phyloP scores from a whole-genome alignment of 331 rosid genomes.

The Quercus tomentella region DNA sequence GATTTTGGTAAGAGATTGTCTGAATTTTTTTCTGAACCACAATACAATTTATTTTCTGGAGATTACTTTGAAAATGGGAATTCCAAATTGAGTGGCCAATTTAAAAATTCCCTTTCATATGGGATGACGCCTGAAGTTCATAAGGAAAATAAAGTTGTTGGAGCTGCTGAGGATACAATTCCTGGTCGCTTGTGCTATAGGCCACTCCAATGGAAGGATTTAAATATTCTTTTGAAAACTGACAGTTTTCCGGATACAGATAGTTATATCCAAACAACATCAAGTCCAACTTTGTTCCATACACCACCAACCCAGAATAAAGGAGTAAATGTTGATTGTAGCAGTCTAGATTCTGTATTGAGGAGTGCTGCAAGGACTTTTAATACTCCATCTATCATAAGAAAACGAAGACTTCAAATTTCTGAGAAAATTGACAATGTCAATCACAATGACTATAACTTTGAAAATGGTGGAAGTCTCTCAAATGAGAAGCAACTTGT shows the following conservation, averaged over 20 bases:
- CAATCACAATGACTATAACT: not conserved
- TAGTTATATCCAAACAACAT: not conserved
- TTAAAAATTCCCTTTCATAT: not conserved
- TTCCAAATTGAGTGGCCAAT: not conserved
- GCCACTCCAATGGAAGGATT: not conserved
- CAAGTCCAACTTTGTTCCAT: not conserved
- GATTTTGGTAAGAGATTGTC: not conserved
- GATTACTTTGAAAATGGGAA: not conserved
- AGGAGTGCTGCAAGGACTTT: constrained; percentile 16
- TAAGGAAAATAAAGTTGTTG: no score
- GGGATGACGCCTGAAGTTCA: no score
- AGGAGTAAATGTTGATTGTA: not conserved
- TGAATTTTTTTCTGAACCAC: not conserved
- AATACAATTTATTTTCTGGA: not conserved
- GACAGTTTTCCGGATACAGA: constrained; percentile 11
- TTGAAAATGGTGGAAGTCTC: not conserved
- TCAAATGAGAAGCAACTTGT: not conserved
- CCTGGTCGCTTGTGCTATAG: no score
- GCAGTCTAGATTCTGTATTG: constrained; percentile 5
- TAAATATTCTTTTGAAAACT: not conserved
- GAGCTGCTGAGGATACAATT: no score
- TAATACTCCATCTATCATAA: constrained; percentile 22
- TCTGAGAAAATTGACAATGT: not conserved
- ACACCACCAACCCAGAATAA: constrained; percentile 3
- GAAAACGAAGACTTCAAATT: constrained; percentile 7